Base-by-base conservation (phyloP, 1,284 basidiomycete genomes). In the Cutaneotrichosporon cutaneum region DNA sequence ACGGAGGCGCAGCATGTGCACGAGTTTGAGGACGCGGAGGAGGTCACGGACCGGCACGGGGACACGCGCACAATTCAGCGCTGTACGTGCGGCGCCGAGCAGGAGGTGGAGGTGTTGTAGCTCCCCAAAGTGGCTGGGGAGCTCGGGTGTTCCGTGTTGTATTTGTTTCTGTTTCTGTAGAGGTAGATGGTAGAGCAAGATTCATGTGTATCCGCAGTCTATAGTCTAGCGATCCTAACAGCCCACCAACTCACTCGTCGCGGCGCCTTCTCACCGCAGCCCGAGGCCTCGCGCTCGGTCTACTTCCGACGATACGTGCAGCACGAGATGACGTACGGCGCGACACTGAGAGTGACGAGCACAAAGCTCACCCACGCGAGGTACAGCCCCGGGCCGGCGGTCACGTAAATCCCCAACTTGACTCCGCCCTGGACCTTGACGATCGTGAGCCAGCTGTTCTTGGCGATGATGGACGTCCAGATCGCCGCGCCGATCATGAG, bases 1-100 rank as follows among this genome's bases (percentile, higher is more conserved):
- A 87, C 88, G 74, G 93, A 96, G 68, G 87, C 86, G 59, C 89
- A 92, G 75, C 94, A 97, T 77, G 86, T 85, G 60, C 94, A 97
- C 80, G 83, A 85, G 18, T 96, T 89, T 75, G 86, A 88, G 10
- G 82, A 82, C 35, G 81, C 85, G 4, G 84, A 87, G 68, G 67
- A 73, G 63, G 82, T 83, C 0, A 72, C 79, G 9, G 83, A 86
- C 53, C 86, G 86, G 35, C 59, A 68, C 11, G 75, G 75, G 22
- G 69, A 68, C 33, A 68, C 59, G 4, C 68, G 52, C 56, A 50
- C 64, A 1, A 42, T 77, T 4, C 90, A 95, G 80, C 82, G 88
- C 44, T 96, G 93, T 72, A 86, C 87, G 69, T 96, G 93, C 78
- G 93, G 91, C 3, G 93, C 94, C 72, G 88, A 88, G 26, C 85